phyloP scores from a whole-genome alignment of 1,139 yeast species.

The Nakaseomyces sp. region DNA sequence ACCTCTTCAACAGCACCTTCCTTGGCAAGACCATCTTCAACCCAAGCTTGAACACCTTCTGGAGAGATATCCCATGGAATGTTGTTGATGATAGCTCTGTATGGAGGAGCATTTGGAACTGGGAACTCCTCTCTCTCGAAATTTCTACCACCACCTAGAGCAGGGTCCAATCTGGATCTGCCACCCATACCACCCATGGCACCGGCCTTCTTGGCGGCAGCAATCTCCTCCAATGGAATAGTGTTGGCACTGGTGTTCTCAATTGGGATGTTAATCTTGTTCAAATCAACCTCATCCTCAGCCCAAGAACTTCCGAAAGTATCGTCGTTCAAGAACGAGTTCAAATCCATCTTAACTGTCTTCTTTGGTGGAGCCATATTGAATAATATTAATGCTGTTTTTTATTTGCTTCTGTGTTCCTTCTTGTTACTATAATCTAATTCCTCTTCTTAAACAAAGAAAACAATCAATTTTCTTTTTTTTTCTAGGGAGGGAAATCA shows the following conservation, averaged over 20 bases:
- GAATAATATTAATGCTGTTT: neutral
- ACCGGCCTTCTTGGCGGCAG: conserved; percentile 17
- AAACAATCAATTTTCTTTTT: no score
- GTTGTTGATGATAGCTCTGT: conserved; percentile 76
- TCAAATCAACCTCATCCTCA: conserved; percentile 63
- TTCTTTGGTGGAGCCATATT: conserved; percentile 46
- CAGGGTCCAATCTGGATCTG: conserved; percentile 33
- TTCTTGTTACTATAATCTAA: no score
- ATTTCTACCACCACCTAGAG: conserved; percentile 28
- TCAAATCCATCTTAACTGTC: conserved; percentile 48
- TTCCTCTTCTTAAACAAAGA: no score
- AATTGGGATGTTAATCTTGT: conserved; percentile 51
- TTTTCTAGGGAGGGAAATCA: no score
- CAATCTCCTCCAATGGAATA: conserved; percentile 27
- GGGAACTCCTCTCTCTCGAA: conserved; percentile 61
- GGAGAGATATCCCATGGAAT: conserved; percentile 79
- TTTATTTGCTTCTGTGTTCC: neutral
- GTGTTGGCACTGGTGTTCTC: conserved; percentile 25
- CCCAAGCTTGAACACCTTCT: conserved; percentile 54
- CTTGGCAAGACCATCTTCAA: conserved; percentile 54
- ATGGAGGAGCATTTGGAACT: conserved; percentile 88
- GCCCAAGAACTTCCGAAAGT: conserved; percentile 64
- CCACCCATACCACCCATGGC: conserved; percentile 22
- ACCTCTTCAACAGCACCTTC: conserved; percentile 46
- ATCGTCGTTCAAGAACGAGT: conserved; percentile 46